A percentile compares a stretch with the other conserved stretches of the same genome.
phyloP scores from a whole-genome alignment of 179 eudicot species.

The Monotropa hypopitys region DNA sequence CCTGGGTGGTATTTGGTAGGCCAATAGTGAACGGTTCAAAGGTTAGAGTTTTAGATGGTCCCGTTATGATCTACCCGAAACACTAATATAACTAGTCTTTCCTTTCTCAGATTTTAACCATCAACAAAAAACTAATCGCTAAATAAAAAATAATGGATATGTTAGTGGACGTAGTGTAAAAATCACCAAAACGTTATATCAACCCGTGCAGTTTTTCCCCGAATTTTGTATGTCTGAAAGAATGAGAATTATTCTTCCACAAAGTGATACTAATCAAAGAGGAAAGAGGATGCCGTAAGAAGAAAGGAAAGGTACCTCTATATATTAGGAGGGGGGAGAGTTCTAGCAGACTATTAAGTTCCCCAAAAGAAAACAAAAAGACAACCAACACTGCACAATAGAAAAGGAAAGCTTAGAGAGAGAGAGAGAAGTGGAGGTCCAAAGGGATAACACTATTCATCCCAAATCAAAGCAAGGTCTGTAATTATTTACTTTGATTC shows the following conservation, averaged over 20 bases:
- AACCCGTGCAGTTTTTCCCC: neutral
- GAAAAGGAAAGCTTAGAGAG: constrained; percentile 12
- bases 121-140: too few relatives aligned
- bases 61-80: too few relatives aligned
- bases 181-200: neutral
- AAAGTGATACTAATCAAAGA: neutral
- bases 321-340: neutral
- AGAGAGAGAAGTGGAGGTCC: neutral
- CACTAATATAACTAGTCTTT: too few relatives aligned
- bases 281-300: constrained; percentile 6
- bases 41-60: too few relatives aligned
- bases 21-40: too few relatives aligned
- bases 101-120: too few relatives aligned
- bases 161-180: too few relatives aligned
- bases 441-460: neutral
- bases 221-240: neutral
- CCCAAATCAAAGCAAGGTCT: constrained; percentile 3
- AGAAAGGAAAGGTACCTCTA: constrained; percentile 8
- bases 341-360: neutral
- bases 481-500: neutral
- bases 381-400: constrained; percentile 2
- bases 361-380: constrained; percentile 9
- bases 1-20: too few relatives aligned
- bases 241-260: neutral
- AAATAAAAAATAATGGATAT: too few relatives aligned